A percentile compares a stretch with the other conserved stretches of the same genome.
These are phyloP conservation scores for Uromyces viciae-fabae DNA, from an alignment of 1,284 basidiomycete species.

Conservation along the genomic window DNA sequence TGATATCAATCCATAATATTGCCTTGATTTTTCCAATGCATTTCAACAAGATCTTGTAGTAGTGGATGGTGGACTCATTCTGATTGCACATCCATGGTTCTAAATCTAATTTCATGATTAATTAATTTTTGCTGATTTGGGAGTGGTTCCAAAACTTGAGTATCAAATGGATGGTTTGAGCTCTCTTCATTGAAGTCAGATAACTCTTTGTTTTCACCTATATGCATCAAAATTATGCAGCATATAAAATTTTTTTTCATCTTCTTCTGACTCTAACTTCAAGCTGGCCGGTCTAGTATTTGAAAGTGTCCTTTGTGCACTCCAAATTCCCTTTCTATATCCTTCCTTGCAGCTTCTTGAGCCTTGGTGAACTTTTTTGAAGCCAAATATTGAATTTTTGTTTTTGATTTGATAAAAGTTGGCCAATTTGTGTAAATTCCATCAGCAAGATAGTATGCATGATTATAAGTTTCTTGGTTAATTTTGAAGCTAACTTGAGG, in stretches of 20 bases:
- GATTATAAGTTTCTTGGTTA: constrained; percentile 7
- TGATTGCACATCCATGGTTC: background rate
- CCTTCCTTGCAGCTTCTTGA: background rate
- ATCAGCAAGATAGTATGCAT: constrained; percentile 30
- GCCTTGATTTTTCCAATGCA: background rate
- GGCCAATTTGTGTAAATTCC: background rate
- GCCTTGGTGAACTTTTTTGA: background rate
- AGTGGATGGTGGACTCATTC: background rate
- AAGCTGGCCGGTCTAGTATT: background rate
- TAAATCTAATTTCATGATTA: background rate
- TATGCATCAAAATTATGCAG: background rate
- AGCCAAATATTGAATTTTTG: background rate
- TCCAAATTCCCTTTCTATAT: background rate
- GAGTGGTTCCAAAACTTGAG: background rate
- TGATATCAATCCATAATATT: no score
- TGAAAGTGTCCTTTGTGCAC: background rate
- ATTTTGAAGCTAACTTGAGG: background rate
- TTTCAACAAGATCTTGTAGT: background rate
- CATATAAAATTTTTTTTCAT: background rate
- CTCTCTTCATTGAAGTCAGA: no score
- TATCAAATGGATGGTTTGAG: background rate
- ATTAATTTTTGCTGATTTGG: background rate
- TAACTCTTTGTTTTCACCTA: background rate
- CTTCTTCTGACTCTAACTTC: background rate
- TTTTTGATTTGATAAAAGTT: background rate